These are phyloP conservation scores for Wallacemonas rigidus DNA, from an alignment of 208 protist species.

Conservation along the genomic window DNA sequence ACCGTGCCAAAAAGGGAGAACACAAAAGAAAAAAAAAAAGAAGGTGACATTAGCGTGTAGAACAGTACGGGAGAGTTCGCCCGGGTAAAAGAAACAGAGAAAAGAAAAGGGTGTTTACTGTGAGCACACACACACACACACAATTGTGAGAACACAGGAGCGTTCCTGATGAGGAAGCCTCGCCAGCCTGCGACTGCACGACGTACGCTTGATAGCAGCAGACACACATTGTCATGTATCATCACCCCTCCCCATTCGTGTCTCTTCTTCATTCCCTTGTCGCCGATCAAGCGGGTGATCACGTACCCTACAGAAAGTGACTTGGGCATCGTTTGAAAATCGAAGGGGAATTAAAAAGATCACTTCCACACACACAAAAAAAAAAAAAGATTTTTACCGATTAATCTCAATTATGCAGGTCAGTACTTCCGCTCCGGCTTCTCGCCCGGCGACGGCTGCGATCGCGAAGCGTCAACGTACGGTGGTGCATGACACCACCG, in stretches of 20 bases:
- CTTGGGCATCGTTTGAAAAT: too few species aligned
- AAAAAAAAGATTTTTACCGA: background rate
- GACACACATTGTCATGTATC: too few species aligned
- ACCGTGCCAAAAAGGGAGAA: background rate
- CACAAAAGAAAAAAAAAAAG: background rate
- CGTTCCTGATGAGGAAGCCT: too few species aligned
- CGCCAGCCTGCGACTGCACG: too few species aligned
- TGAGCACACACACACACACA: too few species aligned
- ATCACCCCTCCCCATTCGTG: too few species aligned
- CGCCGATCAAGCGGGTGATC: too few species aligned
- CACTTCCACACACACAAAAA: background rate
- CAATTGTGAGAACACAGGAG: too few species aligned
- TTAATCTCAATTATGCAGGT: background rate
- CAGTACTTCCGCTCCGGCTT: background rate
- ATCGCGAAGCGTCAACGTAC: constrained; percentile 5
- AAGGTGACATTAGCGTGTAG: background rate
- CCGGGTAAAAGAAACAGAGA: background rate
- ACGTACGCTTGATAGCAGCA: too few species aligned
- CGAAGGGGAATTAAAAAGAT: background rate
- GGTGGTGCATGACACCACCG: constrained; percentile 4
- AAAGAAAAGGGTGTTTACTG: background rate
- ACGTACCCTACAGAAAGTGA: background rate
- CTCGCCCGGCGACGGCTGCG: background rate
- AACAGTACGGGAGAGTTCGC: background rate
- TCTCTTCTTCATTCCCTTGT: too few species aligned